Percentiles rank a stretch among this genome's conserved stretches.
Evolutionary conservation across 225 moss, liverwort and hornwort species (phyloP).

Genomic region (Thuidium tamariscinum): DNA sequence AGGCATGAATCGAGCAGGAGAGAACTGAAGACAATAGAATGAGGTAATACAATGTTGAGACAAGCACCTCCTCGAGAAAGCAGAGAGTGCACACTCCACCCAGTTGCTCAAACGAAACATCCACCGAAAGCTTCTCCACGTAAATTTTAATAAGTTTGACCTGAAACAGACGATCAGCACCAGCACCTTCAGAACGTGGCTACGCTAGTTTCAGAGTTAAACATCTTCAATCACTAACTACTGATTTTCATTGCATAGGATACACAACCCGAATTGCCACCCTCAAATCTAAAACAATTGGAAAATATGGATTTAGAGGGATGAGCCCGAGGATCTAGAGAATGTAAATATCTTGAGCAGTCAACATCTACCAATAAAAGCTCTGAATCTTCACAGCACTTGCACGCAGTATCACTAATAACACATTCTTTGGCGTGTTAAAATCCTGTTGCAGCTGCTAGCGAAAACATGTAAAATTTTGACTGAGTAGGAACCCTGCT

Average conservation of each 20-base stretch:
- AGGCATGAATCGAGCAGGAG: background rate
- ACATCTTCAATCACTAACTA: background rate
- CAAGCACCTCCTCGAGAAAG: conserved; percentile 80
- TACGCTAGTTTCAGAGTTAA: background rate
- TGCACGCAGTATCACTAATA: background rate
- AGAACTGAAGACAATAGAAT: background rate
- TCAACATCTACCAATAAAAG: background rate
- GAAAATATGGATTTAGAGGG: background rate
- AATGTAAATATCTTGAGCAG: background rate
- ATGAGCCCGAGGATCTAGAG: background rate
- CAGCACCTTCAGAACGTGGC: background rate
- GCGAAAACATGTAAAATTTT: background rate
- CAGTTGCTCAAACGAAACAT: conserved; percentile 83
- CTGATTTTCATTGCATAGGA: background rate
- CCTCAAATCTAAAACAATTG: background rate
- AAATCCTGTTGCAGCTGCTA: background rate
- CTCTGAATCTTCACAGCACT: background rate
- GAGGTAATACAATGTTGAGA: background rate
- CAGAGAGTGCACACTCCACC: conserved; percentile 71
- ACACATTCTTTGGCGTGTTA: background rate
- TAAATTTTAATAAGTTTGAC: conserved; percentile 84
- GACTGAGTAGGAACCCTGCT: background rate
- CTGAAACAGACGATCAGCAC: conserved; percentile 24
- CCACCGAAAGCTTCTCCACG: conserved; percentile 83
- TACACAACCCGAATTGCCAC: background rate